A percentile compares a stretch with the other conserved stretches of the same genome.
Conservation (phyloP, 202 grass and related monocot species). For the Digitaria exilis region DNA sequence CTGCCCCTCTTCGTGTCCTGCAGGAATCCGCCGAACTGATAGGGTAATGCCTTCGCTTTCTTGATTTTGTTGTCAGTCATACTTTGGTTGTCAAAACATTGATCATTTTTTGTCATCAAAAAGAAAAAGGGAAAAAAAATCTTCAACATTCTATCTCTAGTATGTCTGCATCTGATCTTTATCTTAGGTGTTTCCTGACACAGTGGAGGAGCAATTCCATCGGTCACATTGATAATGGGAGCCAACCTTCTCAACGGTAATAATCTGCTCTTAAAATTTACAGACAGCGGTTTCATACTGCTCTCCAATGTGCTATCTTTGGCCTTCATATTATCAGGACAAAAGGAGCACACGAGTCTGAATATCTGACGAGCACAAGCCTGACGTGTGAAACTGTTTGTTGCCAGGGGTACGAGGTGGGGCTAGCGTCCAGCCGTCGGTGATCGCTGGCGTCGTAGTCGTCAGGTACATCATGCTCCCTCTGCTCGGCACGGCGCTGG, state of each 20-base stretch:
- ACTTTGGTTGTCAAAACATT: background rate
- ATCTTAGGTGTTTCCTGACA: background rate
- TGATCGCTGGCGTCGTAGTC: slow-evolving; percentile 54
- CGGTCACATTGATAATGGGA: slow-evolving; percentile 88
- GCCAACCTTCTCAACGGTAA: slow-evolving; percentile 83
- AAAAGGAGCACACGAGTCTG: background rate
- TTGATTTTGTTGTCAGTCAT: background rate
- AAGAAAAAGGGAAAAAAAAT: background rate
- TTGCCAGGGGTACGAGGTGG: slow-evolving; percentile 60
- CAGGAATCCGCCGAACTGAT: slow-evolving; percentile 71
- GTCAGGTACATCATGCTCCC: slow-evolving; percentile 83
- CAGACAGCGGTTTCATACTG: background rate
- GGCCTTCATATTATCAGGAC: too few relatives aligned
- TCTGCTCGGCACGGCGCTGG: slow-evolving; percentile 51
- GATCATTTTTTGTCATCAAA: background rate
- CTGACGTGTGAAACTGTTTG: background rate
- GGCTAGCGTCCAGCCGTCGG: slow-evolving; percentile 47
- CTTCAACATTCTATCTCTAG: background rate
- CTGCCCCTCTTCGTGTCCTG: slow-evolving; percentile 72
- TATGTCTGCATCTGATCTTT: background rate
- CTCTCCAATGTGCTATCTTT: background rate
- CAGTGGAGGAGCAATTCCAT: slow-evolving; percentile 78
- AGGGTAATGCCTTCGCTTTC: slow-evolving; percentile 51
- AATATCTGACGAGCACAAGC: background rate
- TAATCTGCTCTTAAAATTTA: background rate